Evolutionary conservation across 2,329 filamentous ascomycete species (phyloP).

Genomic region (Fusarium nanum): DNA sequence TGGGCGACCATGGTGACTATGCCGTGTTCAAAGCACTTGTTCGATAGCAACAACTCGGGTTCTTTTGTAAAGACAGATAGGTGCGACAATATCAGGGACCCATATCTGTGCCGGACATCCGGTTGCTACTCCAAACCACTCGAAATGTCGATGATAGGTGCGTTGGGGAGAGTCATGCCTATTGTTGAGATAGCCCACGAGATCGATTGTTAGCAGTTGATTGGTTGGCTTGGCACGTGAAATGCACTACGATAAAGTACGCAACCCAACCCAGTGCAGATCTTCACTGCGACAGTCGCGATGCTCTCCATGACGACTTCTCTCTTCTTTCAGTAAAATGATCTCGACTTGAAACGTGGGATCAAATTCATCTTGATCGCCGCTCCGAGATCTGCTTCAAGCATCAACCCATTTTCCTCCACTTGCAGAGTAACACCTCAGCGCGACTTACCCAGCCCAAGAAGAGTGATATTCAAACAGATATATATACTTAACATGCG

Average conservation of each 20-base stretch:
- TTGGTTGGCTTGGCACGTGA: slow-evolving; percentile 4
- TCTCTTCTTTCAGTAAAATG: slow-evolving; percentile 9
- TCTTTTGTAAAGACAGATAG: neutral
- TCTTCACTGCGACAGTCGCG: slow-evolving; percentile 10
- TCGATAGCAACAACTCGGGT: neutral
- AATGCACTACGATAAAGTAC: neutral
- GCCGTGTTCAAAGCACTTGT: neutral
- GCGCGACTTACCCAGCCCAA: too few relatives aligned
- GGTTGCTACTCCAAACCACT: neutral
- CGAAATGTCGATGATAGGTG: neutral
- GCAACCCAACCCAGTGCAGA: slow-evolving; percentile 1
- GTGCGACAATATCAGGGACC: neutral
- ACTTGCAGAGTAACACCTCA: neutral
- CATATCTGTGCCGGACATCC: slow-evolving; percentile 11
- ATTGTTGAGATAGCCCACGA: slow-evolving; percentile 12
- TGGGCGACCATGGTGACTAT: slow-evolving; percentile 11
- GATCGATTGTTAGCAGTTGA: neutral
- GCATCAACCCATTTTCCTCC: neutral
- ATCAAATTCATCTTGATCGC: neutral
- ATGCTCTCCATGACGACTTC: neutral
- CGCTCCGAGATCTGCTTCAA: neutral
- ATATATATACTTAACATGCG: slow-evolving; percentile 13
- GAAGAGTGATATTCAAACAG: neutral
- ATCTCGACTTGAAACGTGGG: slow-evolving; percentile 13
- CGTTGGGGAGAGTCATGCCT: neutral